These are phyloP conservation scores for Candida stauntonica DNA, from an alignment of 805 yeast genomes.

Conservation along the genomic window DNA sequence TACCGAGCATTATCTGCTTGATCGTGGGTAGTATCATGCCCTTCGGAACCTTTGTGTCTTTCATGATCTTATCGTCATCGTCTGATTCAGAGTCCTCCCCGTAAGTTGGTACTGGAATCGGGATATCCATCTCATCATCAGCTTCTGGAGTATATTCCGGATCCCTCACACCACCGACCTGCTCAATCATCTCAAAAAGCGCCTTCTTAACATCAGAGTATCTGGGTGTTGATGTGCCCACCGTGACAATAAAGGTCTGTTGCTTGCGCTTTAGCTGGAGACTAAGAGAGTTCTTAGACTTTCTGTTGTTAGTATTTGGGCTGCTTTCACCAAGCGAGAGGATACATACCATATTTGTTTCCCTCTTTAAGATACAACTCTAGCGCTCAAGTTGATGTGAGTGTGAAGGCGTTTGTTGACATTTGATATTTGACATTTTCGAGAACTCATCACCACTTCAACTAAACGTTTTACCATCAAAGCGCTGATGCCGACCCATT, in stretches of 20 bases:
- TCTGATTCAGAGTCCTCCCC: slow-evolving; percentile 30
- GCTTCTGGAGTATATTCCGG: slow-evolving; percentile 21
- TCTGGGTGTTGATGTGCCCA: slow-evolving; percentile 22
- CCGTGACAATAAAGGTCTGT: slow-evolving; percentile 31
- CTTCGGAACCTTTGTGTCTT: slow-evolving; percentile 8
- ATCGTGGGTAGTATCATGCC: slow-evolving; percentile 12
- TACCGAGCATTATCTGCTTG: slow-evolving; percentile 16
- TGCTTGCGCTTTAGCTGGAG: slow-evolving; percentile 33
- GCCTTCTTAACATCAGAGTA: slow-evolving; percentile 26
- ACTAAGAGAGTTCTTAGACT: slow-evolving; percentile 8
- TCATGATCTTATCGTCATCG: slow-evolving; percentile 13
- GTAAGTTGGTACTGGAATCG: slow-evolving; percentile 32
- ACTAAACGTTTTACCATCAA: too few relatives aligned
- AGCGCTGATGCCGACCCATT: slow-evolving; percentile 31
- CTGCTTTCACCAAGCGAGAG: too few relatives aligned
- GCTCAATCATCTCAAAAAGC: slow-evolving; percentile 37
- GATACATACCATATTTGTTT: too few relatives aligned
- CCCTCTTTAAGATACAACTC: too few relatives aligned
- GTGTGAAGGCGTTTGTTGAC: background rate
- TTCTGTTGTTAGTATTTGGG: slow-evolving; percentile 1
- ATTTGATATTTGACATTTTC: background rate
- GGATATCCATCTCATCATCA: slow-evolving; percentile 29
- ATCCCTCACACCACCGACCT: slow-evolving; percentile 44
- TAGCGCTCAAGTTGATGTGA: too few relatives aligned
- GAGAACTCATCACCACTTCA: background rate